Evolutionary conservation across 2,329 filamentous ascomycete species (phyloP), one percentile per base, ranked within the genome.

Genomic region (Colletotrichum musae): DNA sequence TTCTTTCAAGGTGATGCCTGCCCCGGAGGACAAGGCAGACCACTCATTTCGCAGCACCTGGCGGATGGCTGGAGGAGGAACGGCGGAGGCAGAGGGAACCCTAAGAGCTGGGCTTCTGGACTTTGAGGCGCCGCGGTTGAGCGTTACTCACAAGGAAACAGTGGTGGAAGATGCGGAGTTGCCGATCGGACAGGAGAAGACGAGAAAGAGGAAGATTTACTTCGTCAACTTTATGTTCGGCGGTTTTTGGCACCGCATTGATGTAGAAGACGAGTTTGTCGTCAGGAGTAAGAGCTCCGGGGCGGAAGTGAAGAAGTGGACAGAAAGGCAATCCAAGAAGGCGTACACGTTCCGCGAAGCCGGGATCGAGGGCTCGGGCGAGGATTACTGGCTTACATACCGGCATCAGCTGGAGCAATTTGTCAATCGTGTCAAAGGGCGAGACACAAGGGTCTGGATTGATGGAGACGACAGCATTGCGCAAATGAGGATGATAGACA

Each of bases 361-460:
- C 6, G 78, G 78, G 5, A 56, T 75, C 6, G 71, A 75, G 24
- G 71, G 74, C 48, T 74, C 76, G 3, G 76, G 79, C 10, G 77
- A 82, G 73, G 72, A 73, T 2, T 81, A 75, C 63, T 86, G 84
- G 84, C 76, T 78, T 36, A 80, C 81, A 15, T 86, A 85, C 72
- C 78, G 82, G 7, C 77, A 85, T 72, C 80, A 83, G 77, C 77
- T 87, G 36, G 84, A 87, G 74, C 77, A 81, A 68, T 87, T 87
- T 72, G 83, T 86, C 13, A 81, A 86, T 74, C 76, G 74, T 39
- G 71, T 87, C 54, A 80, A 79, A 53, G 82, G 81, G 0, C 75
- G 80, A 1, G 68, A 80, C 61, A 78, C 79, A 5, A 78, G 76
- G 1, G 66, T 78, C 2, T 86, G 84, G 82, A 75, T 86, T 7